These are phyloP conservation scores for Tremella fuciformis DNA, from an alignment of 768 basidiomycete species.

Conservation along the genomic window DNA sequence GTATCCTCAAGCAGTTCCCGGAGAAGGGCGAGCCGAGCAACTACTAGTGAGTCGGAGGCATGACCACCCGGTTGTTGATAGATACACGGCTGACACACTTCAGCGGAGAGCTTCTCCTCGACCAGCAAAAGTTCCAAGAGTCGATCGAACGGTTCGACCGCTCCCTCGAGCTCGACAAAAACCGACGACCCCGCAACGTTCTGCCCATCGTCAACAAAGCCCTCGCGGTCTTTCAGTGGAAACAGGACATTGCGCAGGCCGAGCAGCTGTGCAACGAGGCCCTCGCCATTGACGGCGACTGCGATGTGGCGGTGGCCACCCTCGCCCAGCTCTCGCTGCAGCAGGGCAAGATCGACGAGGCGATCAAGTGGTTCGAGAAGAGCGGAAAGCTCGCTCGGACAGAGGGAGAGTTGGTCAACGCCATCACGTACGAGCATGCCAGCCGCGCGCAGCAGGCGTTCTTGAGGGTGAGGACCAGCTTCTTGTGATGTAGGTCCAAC, in stretches of 20 bases:
- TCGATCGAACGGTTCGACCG: constrained; percentile 83
- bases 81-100: constrained; percentile 2
- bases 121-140: constrained; percentile 82
- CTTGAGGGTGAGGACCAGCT: constrained; percentile 55
- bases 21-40: constrained; percentile 83
- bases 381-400: constrained; percentile 83
- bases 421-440: constrained; percentile 60
- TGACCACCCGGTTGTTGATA: no score
- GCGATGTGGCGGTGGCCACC: constrained; percentile 93
- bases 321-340: constrained; percentile 89
- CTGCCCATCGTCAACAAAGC: constrained; percentile 95
- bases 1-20: constrained; percentile 80
- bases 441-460: constrained; percentile 79
- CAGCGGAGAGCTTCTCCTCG: constrained; percentile 90
- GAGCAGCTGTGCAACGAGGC: constrained; percentile 86
- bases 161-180: constrained; percentile 81
- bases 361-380: constrained; percentile 78
- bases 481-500: background rate
- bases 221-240: constrained; percentile 93
- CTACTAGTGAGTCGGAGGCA: constrained; percentile 76
- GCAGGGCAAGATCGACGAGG: constrained; percentile 80
- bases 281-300: constrained; percentile 80
- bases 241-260: constrained; percentile 72
- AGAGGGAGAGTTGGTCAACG: constrained; percentile 71
- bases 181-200: constrained; percentile 65